A percentile compares a stretch with the other conserved stretches of the same genome.
These are phyloP conservation scores for Brassica nigra DNA, from an alignment of 345 rosid genomes.

Conservation along the genomic window DNA sequence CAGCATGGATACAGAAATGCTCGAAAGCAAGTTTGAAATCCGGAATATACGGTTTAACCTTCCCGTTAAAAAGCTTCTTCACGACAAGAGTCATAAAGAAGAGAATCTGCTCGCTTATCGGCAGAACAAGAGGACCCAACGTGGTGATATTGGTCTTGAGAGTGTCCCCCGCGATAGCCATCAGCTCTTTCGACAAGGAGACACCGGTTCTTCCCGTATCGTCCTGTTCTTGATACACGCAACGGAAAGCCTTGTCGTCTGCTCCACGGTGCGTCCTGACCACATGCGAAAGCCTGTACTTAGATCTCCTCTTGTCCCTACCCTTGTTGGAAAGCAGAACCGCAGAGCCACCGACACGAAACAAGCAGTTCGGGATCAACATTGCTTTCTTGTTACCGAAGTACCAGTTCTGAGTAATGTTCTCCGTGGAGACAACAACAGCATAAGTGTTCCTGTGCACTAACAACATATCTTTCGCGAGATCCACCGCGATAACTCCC, in stretches of 20 bases:
- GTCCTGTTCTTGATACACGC: conserved; percentile 48
- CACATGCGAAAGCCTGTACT: conserved; percentile 46
- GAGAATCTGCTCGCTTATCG: neutral
- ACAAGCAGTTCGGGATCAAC: conserved; percentile 54
- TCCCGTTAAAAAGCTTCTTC: neutral
- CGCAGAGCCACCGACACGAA: conserved; percentile 46
- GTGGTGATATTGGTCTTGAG: neutral
- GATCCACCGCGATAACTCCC: conserved; percentile 49
- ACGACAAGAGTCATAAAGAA: neutral
- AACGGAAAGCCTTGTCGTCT: conserved; percentile 44
- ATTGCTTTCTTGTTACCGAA: conserved; percentile 49
- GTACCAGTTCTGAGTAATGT: conserved; percentile 50
- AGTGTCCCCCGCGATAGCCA: neutral
- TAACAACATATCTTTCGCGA: conserved; percentile 51
- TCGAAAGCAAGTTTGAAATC: neutral
- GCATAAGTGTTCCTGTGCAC: conserved; percentile 48
- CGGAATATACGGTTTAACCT: neutral
- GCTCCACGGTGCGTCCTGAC: conserved; percentile 53
- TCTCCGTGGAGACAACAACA: conserved; percentile 51
- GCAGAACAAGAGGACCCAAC: neutral
- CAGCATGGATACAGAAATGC: neutral
- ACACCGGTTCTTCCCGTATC: conserved; percentile 40
- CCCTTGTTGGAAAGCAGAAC: conserved; percentile 43
- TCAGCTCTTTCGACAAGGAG: conserved; percentile 44
- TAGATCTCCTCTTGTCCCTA: conserved; percentile 33